Percentiles rank a stretch among this genome's conserved stretches.
Conservation (phyloP, 2,329 filamentous ascomycete genomes). For the Fusarium liriodendri region DNA sequence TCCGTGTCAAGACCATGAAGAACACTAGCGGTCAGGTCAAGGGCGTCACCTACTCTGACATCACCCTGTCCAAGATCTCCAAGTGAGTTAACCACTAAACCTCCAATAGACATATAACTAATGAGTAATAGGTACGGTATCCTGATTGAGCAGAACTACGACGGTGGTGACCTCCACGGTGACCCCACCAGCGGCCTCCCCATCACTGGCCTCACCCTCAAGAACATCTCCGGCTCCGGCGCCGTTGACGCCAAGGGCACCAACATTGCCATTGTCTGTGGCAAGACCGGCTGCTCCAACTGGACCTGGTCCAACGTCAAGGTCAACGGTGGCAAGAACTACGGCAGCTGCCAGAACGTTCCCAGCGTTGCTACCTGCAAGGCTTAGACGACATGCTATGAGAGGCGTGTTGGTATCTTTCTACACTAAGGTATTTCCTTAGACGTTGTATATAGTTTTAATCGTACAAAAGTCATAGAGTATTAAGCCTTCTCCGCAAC, state of each 20-base stretch:
- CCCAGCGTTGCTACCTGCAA: conserved; percentile 40
- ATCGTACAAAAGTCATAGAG: not conserved
- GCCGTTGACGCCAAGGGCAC: conserved; percentile 50
- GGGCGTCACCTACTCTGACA: conserved; percentile 56
- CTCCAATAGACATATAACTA: not conserved
- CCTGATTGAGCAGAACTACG: conserved; percentile 57
- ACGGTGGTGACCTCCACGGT: conserved; percentile 58
- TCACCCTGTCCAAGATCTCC: conserved; percentile 54
- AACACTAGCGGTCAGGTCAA: conserved; percentile 57
- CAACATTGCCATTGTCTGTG: conserved; percentile 66
- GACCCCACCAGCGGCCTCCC: conserved; percentile 58
- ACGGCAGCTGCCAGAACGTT: conserved; percentile 45
- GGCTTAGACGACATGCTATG: not conserved
- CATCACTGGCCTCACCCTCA: conserved; percentile 59
- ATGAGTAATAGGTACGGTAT: conserved; percentile 46
- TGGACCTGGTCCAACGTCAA: conserved; percentile 64
- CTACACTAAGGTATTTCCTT: not conserved
- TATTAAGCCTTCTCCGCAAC: not conserved
- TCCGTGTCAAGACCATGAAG: conserved; percentile 61
- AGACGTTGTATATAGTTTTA: not conserved
- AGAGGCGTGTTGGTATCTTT: not conserved
- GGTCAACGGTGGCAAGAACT: conserved; percentile 62
- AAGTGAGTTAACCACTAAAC: conserved; percentile 35
- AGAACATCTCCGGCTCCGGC: conserved; percentile 54
- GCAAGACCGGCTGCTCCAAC: conserved; percentile 53